Percentiles rank a stretch among this genome's conserved stretches.
Conservation (phyloP, 2,329 filamentous ascomycete species). For the Colletotrichum tabaci region DNA sequence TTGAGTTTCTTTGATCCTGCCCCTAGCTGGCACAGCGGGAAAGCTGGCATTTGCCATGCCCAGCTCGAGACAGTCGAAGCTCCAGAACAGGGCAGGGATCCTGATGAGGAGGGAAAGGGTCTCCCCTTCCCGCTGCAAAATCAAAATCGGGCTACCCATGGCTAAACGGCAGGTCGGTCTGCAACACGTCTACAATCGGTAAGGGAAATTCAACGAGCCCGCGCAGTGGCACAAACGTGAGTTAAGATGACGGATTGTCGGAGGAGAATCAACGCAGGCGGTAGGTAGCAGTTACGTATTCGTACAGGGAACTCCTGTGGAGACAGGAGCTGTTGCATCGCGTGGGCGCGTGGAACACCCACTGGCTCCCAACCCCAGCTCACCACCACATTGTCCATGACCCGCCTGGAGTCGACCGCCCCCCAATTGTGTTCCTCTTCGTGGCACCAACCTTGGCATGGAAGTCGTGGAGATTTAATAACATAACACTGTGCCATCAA, state of each 20-base stretch:
- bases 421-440: background rate
- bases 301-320: background rate
- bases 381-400: background rate
- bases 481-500: background rate
- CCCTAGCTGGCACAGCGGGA: conserved; percentile 9
- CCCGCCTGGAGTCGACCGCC: background rate
- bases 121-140: background rate
- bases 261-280: background rate
- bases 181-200: background rate
- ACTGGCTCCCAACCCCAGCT: background rate
- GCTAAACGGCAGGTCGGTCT: background rate
- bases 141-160: background rate
- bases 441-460: background rate
- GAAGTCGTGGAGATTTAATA: background rate
- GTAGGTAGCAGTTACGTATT: background rate
- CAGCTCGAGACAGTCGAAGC: conserved; percentile 27
- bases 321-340: background rate
- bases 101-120: background rate
- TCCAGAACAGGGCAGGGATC: conserved; percentile 15
- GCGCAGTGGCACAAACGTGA: background rate
- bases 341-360: background rate
- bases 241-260: background rate
- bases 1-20: conserved; percentile 10
- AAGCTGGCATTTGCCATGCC: conserved; percentile 7
- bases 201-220: background rate